Percentiles rank a stretch among this genome's conserved stretches.
Conservation (phyloP, 1,139 yeast species). For the Pneumocystis murina region DNA sequence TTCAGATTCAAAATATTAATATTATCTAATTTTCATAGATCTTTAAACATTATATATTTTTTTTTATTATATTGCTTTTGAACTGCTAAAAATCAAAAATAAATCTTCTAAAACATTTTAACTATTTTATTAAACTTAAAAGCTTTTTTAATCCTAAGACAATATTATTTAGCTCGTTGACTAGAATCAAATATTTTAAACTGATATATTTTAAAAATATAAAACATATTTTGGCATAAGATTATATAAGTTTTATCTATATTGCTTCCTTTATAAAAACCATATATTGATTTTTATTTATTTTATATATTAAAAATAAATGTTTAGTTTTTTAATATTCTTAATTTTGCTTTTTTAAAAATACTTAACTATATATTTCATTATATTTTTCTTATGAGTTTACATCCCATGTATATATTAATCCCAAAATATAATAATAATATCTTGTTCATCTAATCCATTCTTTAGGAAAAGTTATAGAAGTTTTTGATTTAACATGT, state of each 20-base stretch:
- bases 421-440: not conserved
- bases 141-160: not conserved
- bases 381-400: not conserved
- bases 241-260: too few relatives aligned
- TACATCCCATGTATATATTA: not conserved
- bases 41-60: not conserved
- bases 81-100: not conserved
- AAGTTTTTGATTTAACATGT: conserved; percentile 38
- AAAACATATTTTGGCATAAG: not conserved
- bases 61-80: not conserved
- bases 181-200: not conserved
- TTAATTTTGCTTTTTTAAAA: not conserved
- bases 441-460: conserved; percentile 33
- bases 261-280: not conserved
- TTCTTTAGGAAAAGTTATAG: conserved; percentile 51
- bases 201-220: too few relatives aligned
- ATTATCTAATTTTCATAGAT: not conserved
- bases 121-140: not conserved
- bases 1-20: not conserved
- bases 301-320: not conserved
- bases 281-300: not conserved
- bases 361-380: not conserved
- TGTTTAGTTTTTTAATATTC: not conserved
- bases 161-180: not conserved
- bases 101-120: not conserved